Evolutionary conservation across 495 filamentous ascomycete genomes (phyloP).

Genomic region (Aspergillus affinis): DNA sequence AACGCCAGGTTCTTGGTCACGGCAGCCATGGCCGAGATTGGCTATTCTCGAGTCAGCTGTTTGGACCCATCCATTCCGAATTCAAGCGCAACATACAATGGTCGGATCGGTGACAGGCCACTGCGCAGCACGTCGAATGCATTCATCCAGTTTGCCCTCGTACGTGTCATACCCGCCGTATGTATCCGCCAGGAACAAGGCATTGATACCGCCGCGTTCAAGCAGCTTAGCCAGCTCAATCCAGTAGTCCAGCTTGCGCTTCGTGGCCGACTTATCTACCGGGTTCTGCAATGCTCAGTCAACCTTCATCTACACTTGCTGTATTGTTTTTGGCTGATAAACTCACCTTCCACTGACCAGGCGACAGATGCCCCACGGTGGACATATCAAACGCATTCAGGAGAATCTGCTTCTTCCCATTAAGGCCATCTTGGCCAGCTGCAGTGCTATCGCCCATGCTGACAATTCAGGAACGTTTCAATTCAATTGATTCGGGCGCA

Average conservation of each 20-base stretch:
- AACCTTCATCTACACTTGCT: neutral
- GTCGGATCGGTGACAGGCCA: conserved; percentile 57
- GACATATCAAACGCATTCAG: conserved; percentile 66
- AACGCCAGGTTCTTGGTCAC: conserved; percentile 49
- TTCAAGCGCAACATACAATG: conserved; percentile 42
- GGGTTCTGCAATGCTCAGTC: conserved; percentile 41
- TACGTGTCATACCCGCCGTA: conserved; percentile 61
- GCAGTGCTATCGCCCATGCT: conserved; percentile 12
- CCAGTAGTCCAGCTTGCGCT: conserved; percentile 58
- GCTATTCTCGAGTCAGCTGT: conserved; percentile 24
- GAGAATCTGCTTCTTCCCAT: conserved; percentile 57
- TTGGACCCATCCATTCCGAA: neutral
- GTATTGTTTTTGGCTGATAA: neutral
- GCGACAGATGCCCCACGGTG: conserved; percentile 62
- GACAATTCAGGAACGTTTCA: neutral
- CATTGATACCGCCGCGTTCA: conserved; percentile 58
- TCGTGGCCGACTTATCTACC: conserved; percentile 54
- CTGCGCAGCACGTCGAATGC: conserved; percentile 52
- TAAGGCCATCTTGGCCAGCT: neutral
- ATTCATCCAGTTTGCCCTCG: conserved; percentile 53
- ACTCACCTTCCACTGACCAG: conserved; percentile 61
- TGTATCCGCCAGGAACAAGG: conserved; percentile 61
- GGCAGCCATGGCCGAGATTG: conserved; percentile 50
- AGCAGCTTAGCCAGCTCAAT: conserved; percentile 59
- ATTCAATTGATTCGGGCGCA: neutral